Evolutionary conservation across 2,329 filamentous ascomycete genomes (phyloP), one percentile per base, ranked within the genome.

Genomic region (Grosmannia clavigera): DNA sequence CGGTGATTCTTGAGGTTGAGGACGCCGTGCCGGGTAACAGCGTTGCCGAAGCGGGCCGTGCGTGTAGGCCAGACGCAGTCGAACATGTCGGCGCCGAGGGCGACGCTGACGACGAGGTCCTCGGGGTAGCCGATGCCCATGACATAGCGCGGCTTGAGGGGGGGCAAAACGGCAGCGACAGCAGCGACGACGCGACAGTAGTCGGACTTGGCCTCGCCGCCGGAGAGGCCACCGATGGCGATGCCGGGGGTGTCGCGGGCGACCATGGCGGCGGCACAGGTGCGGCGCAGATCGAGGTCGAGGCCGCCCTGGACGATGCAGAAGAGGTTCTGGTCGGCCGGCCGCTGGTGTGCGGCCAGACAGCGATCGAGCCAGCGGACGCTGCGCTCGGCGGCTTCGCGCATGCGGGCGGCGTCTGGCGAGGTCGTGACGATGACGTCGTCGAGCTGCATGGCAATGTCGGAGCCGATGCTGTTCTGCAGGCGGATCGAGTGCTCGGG

Each of bases 401-500:
- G 83, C 83, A 99, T 97, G 58, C 95, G 86, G 25, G 78, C 85
- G 60, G 83, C 78, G 72, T 99, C 94, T 0, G 92, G 92, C 0
- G 91, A 96, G 0, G 94, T 99, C 0, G 94, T 97, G 35, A 91
- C 92, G 58, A 99, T 87, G 16, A 99, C 95, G 72, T 99, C 95
- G 77, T 99, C 94, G 4, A 99, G 84, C 74, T 99, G 95, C 95
- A 99, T 99, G 66, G 97, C 96, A 67, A 99, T 97, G 74, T 99
- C 94, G 64, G 90, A 95, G 64, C 94, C 94, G 68, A 99, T 99
- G 59, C 87, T 92, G 73, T 99, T 97, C 71, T 99, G 94, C 3
- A 99, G 80, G 12, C 86, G 87, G 67, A 99, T 96, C 0, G 94
- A 97, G 75, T 97, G 92, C 72, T 99, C 95, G 0, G 94, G 94